phyloP scores from a whole-genome alignment of 495 filamentous ascomycete species.

The Penicillium simplicissimum region DNA sequence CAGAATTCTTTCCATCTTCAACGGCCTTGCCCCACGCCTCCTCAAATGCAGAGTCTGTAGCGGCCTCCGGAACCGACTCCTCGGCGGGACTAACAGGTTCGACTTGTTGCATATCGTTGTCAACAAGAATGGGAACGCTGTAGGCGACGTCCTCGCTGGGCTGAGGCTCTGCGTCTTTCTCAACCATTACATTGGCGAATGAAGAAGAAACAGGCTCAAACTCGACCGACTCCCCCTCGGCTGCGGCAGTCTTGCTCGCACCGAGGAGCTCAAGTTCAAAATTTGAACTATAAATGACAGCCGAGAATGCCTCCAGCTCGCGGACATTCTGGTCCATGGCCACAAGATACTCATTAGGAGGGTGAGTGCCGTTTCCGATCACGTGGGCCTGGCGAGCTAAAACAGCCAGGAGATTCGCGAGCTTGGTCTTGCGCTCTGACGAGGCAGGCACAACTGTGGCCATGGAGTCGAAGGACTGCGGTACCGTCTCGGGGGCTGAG shows the following conservation, averaged over 20 bases:
- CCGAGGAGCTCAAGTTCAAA: slow-evolving; percentile 67
- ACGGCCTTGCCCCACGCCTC: slow-evolving; percentile 48
- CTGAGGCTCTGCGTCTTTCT: slow-evolving; percentile 18
- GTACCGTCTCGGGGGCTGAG: slow-evolving; percentile 42
- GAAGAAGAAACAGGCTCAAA: slow-evolving; percentile 24
- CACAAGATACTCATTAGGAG: slow-evolving; percentile 79
- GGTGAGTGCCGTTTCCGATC: slow-evolving; percentile 73
- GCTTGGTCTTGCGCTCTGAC: slow-evolving; percentile 61
- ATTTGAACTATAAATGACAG: slow-evolving; percentile 91
- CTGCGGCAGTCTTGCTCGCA: slow-evolving; percentile 21
- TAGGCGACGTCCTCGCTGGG: slow-evolving; percentile 9
- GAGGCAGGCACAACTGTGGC: slow-evolving; percentile 40
- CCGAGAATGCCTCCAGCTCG: slow-evolving; percentile 91
- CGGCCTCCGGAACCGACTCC: background rate
- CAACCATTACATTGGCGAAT: slow-evolving; percentile 29
- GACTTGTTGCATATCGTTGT: slow-evolving; percentile 8
- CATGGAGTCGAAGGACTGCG: slow-evolving; percentile 45
- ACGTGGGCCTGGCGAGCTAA: slow-evolving; percentile 84
- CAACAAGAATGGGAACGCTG: slow-evolving; percentile 16
- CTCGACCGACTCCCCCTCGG: slow-evolving; percentile 15
- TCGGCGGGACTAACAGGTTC: slow-evolving; percentile 1
- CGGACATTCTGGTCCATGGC: slow-evolving; percentile 74
- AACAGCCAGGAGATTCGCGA: slow-evolving; percentile 86
- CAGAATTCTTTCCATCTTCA: slow-evolving; percentile 23
- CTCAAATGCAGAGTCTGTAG: slow-evolving; percentile 40